phyloP scores from a whole-genome alignment of 495 filamentous ascomycete genomes.

The Lepidopterella palustris region DNA sequence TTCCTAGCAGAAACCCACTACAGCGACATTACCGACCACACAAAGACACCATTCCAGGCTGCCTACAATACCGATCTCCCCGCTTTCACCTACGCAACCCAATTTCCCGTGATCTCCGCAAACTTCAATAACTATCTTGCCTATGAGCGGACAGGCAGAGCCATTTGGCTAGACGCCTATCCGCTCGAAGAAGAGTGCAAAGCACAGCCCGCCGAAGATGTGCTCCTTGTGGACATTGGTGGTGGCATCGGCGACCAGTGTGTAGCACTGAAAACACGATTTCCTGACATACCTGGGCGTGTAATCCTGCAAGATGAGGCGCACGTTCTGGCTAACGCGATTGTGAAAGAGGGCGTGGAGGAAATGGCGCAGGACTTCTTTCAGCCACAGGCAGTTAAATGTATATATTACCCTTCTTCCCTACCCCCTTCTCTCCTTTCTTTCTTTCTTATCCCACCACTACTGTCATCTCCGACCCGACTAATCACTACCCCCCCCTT shows the following conservation, averaged over 20 bases:
- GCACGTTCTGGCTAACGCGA: neutral
- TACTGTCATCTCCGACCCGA: neutral
- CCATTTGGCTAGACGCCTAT: neutral
- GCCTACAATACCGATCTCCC: neutral
- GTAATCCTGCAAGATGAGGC: neutral
- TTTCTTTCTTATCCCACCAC: too few relatives aligned
- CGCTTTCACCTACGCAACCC: neutral
- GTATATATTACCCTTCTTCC: neutral
- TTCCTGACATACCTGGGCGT: neutral
- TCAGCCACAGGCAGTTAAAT: neutral
- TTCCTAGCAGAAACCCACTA: neutral
- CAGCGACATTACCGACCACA: neutral
- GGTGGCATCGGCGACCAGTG: neutral
- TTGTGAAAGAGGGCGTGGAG: neutral
- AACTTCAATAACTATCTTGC: neutral
- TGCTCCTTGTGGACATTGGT: neutral
- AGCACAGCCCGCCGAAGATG: neutral
- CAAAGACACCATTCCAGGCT: neutral
- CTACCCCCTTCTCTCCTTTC: neutral
- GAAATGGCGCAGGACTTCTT: neutral
- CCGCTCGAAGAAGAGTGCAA: neutral
- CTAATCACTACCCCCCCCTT: neutral
- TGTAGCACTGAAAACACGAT: neutral
- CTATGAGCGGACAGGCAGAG: neutral
- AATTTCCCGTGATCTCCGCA: neutral